Evolutionary conservation across 306 rosid genomes (phyloP).

Genomic region (Coriaria nepalensis): DNA sequence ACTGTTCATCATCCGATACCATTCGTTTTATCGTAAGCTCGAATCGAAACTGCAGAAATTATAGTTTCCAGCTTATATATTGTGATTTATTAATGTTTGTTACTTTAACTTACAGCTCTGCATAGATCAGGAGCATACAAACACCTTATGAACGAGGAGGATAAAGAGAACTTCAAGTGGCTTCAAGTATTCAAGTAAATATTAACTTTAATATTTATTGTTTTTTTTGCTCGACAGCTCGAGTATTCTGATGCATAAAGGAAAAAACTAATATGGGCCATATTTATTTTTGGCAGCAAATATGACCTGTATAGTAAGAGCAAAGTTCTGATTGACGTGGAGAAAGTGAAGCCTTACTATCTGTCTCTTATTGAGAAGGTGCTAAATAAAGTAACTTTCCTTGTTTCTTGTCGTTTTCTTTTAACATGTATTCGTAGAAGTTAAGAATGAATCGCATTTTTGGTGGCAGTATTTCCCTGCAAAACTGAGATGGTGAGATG

Average conservation of each 20-base stretch:
- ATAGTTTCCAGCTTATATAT: background rate
- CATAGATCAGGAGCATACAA: constrained; percentile 42
- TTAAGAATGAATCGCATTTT: background rate
- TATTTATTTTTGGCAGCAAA: constrained; percentile 33
- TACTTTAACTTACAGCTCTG: constrained; percentile 27
- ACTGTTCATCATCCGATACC: constrained; percentile 48
- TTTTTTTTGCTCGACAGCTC: background rate
- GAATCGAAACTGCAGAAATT: background rate
- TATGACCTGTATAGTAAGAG: constrained; percentile 86
- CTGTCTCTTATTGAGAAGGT: constrained; percentile 65
- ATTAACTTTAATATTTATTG: background rate
- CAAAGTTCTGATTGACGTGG: constrained; percentile 44
- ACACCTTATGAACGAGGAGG: constrained; percentile 48
- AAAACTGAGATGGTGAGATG: constrained; percentile 33
- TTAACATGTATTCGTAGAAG: too few species aligned
- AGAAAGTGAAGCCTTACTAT: constrained; percentile 68
- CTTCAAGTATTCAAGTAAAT: constrained; percentile 42
- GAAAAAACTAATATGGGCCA: background rate
- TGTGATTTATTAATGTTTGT: background rate
- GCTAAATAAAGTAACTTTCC: background rate
- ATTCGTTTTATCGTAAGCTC: constrained; percentile 49
- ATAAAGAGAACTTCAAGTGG: constrained; percentile 48
- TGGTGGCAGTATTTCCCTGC: constrained; percentile 36
- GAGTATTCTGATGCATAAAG: background rate
- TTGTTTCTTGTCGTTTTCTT: constrained; percentile 3